These are phyloP conservation scores for Cardamine chenopodiifolia DNA, from an alignment of 345 rosid genomes.

Conservation along the genomic window DNA sequence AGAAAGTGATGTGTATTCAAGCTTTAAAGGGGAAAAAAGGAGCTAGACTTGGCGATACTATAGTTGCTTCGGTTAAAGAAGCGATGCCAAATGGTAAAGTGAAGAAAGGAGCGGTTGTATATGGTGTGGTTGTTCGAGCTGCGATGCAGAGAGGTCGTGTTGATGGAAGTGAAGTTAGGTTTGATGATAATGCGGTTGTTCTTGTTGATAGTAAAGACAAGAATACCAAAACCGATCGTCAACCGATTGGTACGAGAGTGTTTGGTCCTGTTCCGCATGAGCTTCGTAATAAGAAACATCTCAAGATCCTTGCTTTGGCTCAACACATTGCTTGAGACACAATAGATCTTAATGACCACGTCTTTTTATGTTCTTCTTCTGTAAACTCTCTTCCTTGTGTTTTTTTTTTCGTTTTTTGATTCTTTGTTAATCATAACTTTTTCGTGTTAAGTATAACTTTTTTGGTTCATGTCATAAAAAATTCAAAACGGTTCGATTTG, in stretches of 20 bases:
- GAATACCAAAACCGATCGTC: slow-evolving; percentile 51
- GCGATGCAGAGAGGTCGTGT: slow-evolving; percentile 88
- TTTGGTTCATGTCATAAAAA: too few species aligned
- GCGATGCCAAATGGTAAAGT: slow-evolving; percentile 93
- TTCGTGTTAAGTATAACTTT: too few species aligned
- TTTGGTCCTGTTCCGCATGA: slow-evolving; percentile 94
- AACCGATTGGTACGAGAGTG: slow-evolving; percentile 81
- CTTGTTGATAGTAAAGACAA: slow-evolving; percentile 57
- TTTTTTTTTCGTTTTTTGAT: slow-evolving; percentile 2
- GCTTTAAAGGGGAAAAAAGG: slow-evolving; percentile 75
- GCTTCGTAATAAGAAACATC: slow-evolving; percentile 84
- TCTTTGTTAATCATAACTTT: not conserved
- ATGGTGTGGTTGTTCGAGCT: slow-evolving; percentile 84
- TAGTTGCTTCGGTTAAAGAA: slow-evolving; percentile 86
- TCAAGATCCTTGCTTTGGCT: slow-evolving; percentile 84
- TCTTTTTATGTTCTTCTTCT: not conserved
- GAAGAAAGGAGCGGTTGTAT: slow-evolving; percentile 84
- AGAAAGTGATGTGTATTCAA: slow-evolving; percentile 91
- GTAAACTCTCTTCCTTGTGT: too few species aligned
- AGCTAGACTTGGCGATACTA: slow-evolving; percentile 80
- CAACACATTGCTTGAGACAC: slow-evolving; percentile 69
- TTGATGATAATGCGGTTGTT: slow-evolving; percentile 90
- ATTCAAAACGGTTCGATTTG: not conserved
- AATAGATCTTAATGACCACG: not conserved
- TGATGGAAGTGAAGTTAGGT: slow-evolving; percentile 88